Base-by-base conservation (phyloP, 2,329 filamentous ascomycete species). In the Xenoacremonium recifei region DNA sequence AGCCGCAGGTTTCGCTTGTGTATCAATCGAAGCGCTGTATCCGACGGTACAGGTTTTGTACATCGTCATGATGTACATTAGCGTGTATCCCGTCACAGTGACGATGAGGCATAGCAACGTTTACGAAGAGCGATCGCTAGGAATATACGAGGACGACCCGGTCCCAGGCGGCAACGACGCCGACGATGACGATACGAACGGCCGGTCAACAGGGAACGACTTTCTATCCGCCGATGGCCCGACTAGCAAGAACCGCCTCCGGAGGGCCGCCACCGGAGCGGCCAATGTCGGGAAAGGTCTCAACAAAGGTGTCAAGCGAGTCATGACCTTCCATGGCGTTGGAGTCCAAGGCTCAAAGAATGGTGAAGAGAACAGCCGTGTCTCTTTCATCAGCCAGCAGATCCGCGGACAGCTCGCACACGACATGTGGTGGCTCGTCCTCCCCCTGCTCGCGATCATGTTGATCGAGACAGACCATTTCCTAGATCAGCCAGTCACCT, bases 71-170 rank as follows among this genome's bases (percentile, higher is more conserved):
- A 84, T 84, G 78, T 85, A 84, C 59, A 77, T 84, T 31, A 79
- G 79, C 1, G 77, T 75, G 3, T 84, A 81, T 45, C 81, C 82
- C 0, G 73, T 84, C 17, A 75, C 78, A 19, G 79, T 84, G 44
- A 80, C 77, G 1, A 78, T 84, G 64, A 76, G 84, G 20, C 80
- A 83, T 57, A 84, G 82, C 29, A 87, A 87, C 55, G 79, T 85
- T 21, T 88, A 88, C 56, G 84, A 87, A 58, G 83, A 88, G 54
- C 72, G 80, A 6, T 82, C 79, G 0, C 67, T 87, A 2, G 82
- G 82, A 0, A 76, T 84, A 21, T 79, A 82, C 44, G 64, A 64
- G 31, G 65, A 70, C 18, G 64, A 64, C 16, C 49, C 50, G 21
- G 16, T 37, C 11, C 49, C 50, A 23, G 16, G 37, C 11, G 16